Base-by-base conservation (phyloP, 2,329 filamentous ascomycete genomes). In the Tolypocladium sp. region DNA sequence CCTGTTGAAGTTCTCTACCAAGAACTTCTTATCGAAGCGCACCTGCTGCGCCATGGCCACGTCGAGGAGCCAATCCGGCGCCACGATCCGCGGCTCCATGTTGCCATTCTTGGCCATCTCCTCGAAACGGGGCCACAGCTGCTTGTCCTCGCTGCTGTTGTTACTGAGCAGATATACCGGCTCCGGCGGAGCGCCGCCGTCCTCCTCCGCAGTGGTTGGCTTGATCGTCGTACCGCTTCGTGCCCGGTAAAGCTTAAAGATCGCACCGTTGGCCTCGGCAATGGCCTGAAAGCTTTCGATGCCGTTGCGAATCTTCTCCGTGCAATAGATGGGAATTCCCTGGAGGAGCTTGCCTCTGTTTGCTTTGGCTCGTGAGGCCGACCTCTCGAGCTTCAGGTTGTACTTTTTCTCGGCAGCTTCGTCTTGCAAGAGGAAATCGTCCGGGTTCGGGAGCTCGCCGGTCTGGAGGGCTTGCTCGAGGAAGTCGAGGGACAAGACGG, bases 41-140 rank as follows among this genome's bases (percentile, higher is more conserved):
- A 94, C 77, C 72, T 91, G 81, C 74, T 99, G 94, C 67, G 84
- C 86, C 90, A 99, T 93, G 5, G 91, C 91, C 61, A 92, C 87
- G 68, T 92, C 88, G 59, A 99, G 77, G 66, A 99, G 73, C 94
- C 94, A 99, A 70, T 99, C 92, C 3, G 89, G 84, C 54, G 83
- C 83, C 30, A 97, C 91, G 46, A 99, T 86, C 57, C 89, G 81
- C 3, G 92, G 88, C 64, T 87, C 82, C 82, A 93, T 92, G 69
- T 90, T 87, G 52, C 90, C 87, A 65, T 87, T 88, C 62, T 81
- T 77, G 2, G 90, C 92, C 83, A 96, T 87, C 57, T 89, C 84
- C 59, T 85, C 80, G 71, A 99, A 99, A 61, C 85, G 86, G 17
- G 81, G 77, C 91, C 92, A 97, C 59, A 96, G 75, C 63, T 82